Conservation (phyloP, 2,329 filamentous ascomycete genomes). For the Penicillium freii region DNA sequence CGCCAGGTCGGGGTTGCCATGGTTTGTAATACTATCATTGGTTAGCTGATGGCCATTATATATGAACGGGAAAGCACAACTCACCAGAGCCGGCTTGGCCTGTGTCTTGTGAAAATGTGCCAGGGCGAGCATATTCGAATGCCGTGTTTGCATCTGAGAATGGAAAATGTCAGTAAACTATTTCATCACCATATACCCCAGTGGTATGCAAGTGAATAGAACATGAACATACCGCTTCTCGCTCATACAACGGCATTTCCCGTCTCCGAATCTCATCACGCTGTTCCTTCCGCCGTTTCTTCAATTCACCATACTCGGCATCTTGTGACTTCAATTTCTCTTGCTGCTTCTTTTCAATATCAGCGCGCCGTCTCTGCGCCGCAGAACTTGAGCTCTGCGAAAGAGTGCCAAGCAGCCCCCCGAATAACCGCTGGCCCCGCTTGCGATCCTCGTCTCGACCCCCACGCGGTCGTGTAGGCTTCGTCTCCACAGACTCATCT, state of each 20-base stretch:
- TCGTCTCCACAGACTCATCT: conserved; percentile 19
- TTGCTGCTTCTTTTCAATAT: conserved; percentile 79
- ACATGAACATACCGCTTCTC: conserved; percentile 67
- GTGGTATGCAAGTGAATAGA: not conserved
- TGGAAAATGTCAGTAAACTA: conserved; percentile 22
- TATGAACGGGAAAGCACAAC: conserved; percentile 33
- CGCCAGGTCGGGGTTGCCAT: conserved; percentile 67
- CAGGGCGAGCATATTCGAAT: conserved; percentile 67
- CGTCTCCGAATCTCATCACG: conserved; percentile 60
- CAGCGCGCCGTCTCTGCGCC: conserved; percentile 67
- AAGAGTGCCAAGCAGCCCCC: conserved; percentile 73
- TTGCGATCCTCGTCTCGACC: conserved; percentile 72
- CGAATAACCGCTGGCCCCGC: conserved; percentile 81
- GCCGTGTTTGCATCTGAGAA: conserved; percentile 68
- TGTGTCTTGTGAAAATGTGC: conserved; percentile 73
- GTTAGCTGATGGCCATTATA: conserved; percentile 20
- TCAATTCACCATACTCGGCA: conserved; percentile 67
- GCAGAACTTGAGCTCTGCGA: conserved; percentile 66
- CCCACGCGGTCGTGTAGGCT: conserved; percentile 26
- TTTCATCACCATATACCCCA: conserved; percentile 5
- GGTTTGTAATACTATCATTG: conserved; percentile 74
- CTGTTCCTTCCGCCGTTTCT: conserved; percentile 63
- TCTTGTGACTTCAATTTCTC: conserved; percentile 75
- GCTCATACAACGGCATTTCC: conserved; percentile 74
- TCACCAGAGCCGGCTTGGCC: conserved; percentile 69